A percentile compares a stretch with the other conserved stretches of the same genome.
These are phyloP conservation scores for Candida wancherniae DNA, from an alignment of 805 yeast genomes.

Conservation along the genomic window DNA sequence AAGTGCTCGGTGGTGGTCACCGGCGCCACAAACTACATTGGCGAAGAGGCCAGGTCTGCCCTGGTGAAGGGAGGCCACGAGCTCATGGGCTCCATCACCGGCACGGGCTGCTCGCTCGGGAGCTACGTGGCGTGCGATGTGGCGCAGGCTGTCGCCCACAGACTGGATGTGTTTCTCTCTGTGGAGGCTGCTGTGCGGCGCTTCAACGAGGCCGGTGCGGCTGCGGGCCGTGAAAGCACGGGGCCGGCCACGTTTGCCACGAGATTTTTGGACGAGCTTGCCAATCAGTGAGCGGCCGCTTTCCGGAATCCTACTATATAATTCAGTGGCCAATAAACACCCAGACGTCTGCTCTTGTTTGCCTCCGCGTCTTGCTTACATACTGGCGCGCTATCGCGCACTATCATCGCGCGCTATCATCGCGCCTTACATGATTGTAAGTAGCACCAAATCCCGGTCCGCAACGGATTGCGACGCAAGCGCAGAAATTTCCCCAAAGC, in stretches of 20 bases:
- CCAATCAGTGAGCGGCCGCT: too few species aligned
- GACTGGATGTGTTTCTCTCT: too few species aligned
- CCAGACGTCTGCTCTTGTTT: too few species aligned
- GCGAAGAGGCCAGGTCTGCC: slow-evolving; percentile 13
- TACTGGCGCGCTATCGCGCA: too few species aligned
- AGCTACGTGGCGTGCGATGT: slow-evolving; percentile 43
- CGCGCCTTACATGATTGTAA: too few species aligned
- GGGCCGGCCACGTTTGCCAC: slow-evolving; percentile 56
- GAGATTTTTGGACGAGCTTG: slow-evolving; percentile 41
- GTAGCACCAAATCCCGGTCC: too few species aligned
- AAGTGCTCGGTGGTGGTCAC: slow-evolving; percentile 66
- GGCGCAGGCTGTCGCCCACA: slow-evolving; percentile 43
- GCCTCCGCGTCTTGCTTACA: too few species aligned
- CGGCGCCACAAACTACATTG: slow-evolving; percentile 41
- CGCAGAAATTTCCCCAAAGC: too few species aligned
- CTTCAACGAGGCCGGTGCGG: slow-evolving; percentile 59
- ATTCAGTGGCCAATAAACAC: too few species aligned
- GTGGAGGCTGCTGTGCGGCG: slow-evolving; percentile 55
- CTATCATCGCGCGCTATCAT: too few species aligned
- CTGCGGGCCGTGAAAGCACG: slow-evolving; percentile 37
- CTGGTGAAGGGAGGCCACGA: slow-evolving; percentile 53
- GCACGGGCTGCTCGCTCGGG: slow-evolving; percentile 81
- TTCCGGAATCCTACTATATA: too few species aligned
- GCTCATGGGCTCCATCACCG: slow-evolving; percentile 67
- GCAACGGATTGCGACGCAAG: too few species aligned